phyloP scores from a whole-genome alignment of 805 yeast genomes.

The Suhomyces canberraensis region DNA sequence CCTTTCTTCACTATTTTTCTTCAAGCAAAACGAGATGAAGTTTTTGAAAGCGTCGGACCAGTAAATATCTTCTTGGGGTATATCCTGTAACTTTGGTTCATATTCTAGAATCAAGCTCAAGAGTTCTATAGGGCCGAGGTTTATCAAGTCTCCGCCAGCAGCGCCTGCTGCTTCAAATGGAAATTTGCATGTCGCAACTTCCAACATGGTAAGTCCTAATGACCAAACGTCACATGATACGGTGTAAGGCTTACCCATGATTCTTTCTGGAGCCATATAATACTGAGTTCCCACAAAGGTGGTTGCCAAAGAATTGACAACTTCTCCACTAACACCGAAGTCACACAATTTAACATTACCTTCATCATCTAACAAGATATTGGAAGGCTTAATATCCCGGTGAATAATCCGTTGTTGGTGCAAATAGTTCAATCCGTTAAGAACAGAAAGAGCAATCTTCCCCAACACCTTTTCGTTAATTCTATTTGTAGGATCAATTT shows the following conservation, averaged over 20 bases:
- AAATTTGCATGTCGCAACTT: slow-evolving; percentile 88
- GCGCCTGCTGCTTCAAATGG: slow-evolving; percentile 49
- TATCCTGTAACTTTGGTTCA: slow-evolving; percentile 77
- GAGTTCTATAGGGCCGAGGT: slow-evolving; percentile 73
- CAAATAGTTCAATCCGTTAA: slow-evolving; percentile 80
- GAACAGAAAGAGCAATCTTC: slow-evolving; percentile 80
- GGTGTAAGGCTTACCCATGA: slow-evolving; percentile 91
- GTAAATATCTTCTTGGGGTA: slow-evolving; percentile 65
- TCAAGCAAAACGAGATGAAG: slow-evolving; percentile 76
- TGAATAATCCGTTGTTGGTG: slow-evolving; percentile 88
- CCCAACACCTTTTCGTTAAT: slow-evolving; percentile 93
- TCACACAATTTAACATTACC: slow-evolving; percentile 94
- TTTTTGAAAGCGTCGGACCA: slow-evolving; percentile 86
- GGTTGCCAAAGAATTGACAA: slow-evolving; percentile 90
- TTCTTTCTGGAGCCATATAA: slow-evolving; percentile 98
- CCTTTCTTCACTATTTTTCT: slow-evolving; percentile 72
- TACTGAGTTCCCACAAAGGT: slow-evolving; percentile 97
- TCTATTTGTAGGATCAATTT: slow-evolving; percentile 66
- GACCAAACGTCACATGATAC: slow-evolving; percentile 98
- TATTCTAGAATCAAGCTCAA: slow-evolving; percentile 76
- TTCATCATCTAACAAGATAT: slow-evolving; percentile 66
- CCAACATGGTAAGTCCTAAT: slow-evolving; percentile 83
- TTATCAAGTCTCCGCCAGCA: slow-evolving; percentile 22
- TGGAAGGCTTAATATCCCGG: slow-evolving; percentile 94
- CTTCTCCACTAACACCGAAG: slow-evolving; percentile 97